Evolutionary conservation across 108 stramenopile genomes (phyloP), one percentile per base, ranked within the genome.

Genomic region (Ochromonas danica): DNA sequence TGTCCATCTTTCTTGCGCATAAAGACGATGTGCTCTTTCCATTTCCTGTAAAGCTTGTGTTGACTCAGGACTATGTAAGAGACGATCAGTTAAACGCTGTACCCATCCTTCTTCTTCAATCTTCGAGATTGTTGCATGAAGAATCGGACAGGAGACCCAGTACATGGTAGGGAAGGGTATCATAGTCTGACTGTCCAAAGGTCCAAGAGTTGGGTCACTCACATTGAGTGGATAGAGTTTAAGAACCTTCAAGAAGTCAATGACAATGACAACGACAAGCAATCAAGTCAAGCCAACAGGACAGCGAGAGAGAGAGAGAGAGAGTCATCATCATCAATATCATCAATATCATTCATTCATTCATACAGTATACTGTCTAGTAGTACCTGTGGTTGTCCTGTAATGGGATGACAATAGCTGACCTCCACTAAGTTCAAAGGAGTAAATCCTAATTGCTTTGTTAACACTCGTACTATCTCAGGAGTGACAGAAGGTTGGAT

Each of bases 41-140:
- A 75, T 75, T 75, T 42, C 40, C 28, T 6, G 3, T 27, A 39
- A 6, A 39, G 6, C 6, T 51, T 51, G 14, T 51, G 6, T 22
- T 51, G 14, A 6, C 10, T 45, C 25, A 57, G 72, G 72, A 36
- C 10, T 42, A 42, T 36, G 25, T 17, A 75, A 27, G 22, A 70
- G 67, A 27, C 72, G 36, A 27, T 39, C 72, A 6, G 14, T 17
- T n/a, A 75, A 75, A 3, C 31, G 17, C 6, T 38, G 51, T 14
- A 75, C 41, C 43, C 51, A 75, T 35, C 72, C 72, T 41, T 39
- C 72, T 42, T 60, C 72, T 75, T 75, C 72, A 38, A 75, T 3
- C 6, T 3, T 36, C 10, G 72, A 27, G 28, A 75, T 36, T 3
- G 28, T 10, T 14, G 36, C 6, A 22, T 75, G 36, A 10, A 75